Base-by-base conservation (phyloP, 2,329 filamentous ascomycete species). In the Monilinia laxa region DNA sequence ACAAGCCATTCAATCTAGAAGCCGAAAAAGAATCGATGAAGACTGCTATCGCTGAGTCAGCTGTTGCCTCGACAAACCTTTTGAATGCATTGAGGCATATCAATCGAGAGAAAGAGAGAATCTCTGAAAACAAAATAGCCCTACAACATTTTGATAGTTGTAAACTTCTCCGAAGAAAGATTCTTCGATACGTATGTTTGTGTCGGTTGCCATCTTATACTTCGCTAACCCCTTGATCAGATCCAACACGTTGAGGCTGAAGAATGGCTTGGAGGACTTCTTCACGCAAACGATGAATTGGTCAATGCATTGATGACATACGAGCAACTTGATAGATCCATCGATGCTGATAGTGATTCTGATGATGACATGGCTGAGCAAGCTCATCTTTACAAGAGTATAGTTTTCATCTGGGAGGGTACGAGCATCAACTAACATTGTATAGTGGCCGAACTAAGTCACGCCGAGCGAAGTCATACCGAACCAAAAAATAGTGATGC, bases 211-310 rank as follows among this genome's bases (percentile, higher is more conserved):
- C 20, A 42, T n/a, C 5, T 54, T 53, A 3, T 5, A 16, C 40
- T 57, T n/a, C 28, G 18, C 54, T 52, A 52, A 49, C 11, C 16
- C 16, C 60, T 5, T 59, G 6, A 40, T 64, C 65, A 89, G 86
- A 97, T 98, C 70, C 92, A 98, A 75, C 85, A 93, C 62, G 90
- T 98, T 16, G 92, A 97, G 76, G 89, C 88, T 11, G 94, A 98
- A 75, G 89, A 98, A 74, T 97, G 91, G 83, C 88, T 99, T 11
- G 95, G 94, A 53, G 89, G 92, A 68, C 83, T 99, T 5, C 87
- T 99, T 23, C 92, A 95, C 74, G 93, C 94, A 70, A 98, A 99
- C 74, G 95, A 99, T 74, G 91, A 96, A 78, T 88, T 99, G n/a
- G 91, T 98, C 52, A 90, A 90, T 69, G 92, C 93, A 1, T 83